Conservation (phyloP, 768 basidiomycete species). For the Omphalotus guepiniiformis region DNA sequence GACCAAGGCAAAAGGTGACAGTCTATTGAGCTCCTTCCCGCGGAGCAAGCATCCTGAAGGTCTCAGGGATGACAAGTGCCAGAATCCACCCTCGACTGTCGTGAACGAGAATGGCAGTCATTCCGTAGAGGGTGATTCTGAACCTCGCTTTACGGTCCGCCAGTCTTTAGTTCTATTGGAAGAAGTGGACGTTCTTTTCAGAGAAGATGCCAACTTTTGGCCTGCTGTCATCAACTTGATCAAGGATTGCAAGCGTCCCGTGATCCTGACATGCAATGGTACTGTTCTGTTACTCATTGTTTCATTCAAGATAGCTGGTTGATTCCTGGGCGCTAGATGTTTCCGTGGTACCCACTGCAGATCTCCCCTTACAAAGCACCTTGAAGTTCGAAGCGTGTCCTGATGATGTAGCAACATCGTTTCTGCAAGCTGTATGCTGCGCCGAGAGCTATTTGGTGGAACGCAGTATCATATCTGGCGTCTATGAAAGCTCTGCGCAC, state of each 20-base stretch:
- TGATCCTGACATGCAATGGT: slow-evolving; percentile 97
- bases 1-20: neutral
- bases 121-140: neutral
- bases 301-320: slow-evolving; percentile 7
- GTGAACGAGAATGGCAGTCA: neutral
- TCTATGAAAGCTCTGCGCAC: slow-evolving; percentile 35
- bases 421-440: slow-evolving; percentile 60
- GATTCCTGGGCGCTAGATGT: slow-evolving; percentile 45
- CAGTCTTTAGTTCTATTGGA: slow-evolving; percentile 92
- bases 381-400: slow-evolving; percentile 63
- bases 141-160: slow-evolving; percentile 19
- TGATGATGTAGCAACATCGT: slow-evolving; percentile 52
- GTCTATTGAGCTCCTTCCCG: slow-evolving; percentile 1
- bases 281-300: slow-evolving; percentile 21
- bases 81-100: too few relatives aligned
- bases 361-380: slow-evolving; percentile 74
- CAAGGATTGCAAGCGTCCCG: slow-evolving; percentile 77
- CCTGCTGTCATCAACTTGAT: slow-evolving; percentile 77
- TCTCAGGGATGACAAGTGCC: neutral
- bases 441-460: slow-evolving; percentile 49
- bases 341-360: slow-evolving; percentile 61
- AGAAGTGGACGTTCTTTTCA: slow-evolving; percentile 92
- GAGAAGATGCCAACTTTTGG: slow-evolving; percentile 86
- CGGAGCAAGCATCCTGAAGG: slow-evolving; percentile 1
- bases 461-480: slow-evolving; percentile 34